Evolutionary conservation across 192 early-diverging fungal species (phyloP).

Genomic region (Coemansia sp.): DNA sequence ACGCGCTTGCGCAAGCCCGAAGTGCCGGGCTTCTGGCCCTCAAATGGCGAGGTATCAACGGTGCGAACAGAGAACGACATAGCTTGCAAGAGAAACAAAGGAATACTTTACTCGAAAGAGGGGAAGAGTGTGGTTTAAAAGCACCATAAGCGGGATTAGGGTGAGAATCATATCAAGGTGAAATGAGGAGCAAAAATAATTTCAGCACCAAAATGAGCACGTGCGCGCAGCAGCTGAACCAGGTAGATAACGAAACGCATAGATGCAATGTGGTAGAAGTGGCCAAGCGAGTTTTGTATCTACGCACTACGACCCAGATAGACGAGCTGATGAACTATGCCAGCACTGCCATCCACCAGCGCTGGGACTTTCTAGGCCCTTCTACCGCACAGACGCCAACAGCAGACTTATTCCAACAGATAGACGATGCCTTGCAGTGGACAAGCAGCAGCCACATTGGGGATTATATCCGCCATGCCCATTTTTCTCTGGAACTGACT

Average conservation of each 20-base stretch:
- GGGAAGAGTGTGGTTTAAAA: background rate
- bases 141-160: background rate
- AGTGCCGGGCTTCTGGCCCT: constrained; percentile 97
- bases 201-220: constrained; percentile 1
- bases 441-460: constrained; percentile 11
- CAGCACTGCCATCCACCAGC: constrained; percentile 23
- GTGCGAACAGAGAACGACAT: constrained; percentile 33
- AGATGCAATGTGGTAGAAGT: constrained; percentile 2
- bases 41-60: constrained; percentile 71
- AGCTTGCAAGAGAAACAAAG: background rate
- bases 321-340: constrained; percentile 29
- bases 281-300: constrained; percentile 18
- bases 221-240: background rate
- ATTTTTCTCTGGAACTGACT: constrained; percentile 39
- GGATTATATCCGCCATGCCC: constrained; percentile 28
- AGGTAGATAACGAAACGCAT: background rate
- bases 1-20: constrained; percentile 94
- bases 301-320: constrained; percentile 40
- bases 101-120: background rate
- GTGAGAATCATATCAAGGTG: background rate
- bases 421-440: constrained; percentile 24
- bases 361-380: constrained; percentile 51
- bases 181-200: background rate
- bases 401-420: constrained; percentile 11
- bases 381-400: background rate